These are phyloP conservation scores for Psilocybe mexicana DNA, from an alignment of 1,284 basidiomycete species.

Conservation along the genomic window DNA sequence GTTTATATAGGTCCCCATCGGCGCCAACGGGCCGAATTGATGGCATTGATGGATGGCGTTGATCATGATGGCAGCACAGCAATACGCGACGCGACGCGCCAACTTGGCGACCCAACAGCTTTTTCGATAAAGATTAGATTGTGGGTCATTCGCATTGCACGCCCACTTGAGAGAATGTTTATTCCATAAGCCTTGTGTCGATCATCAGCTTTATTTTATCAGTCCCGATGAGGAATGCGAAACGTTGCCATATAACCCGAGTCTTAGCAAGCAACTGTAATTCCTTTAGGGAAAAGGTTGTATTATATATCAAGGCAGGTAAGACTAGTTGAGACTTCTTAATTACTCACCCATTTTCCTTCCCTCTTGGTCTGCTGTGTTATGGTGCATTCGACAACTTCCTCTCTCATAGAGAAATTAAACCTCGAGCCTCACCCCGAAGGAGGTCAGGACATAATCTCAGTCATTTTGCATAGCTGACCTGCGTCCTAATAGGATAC, in stretches of 20 bases:
- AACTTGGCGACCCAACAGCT: background rate
- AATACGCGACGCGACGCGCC: background rate
- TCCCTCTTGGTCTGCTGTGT: background rate
- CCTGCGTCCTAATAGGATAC: background rate
- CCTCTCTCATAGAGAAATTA: conserved; percentile 9
- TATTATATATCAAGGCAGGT: too few relatives aligned
- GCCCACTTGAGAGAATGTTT: too few relatives aligned
- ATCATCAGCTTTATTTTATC: too few relatives aligned
- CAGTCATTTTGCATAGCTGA: background rate
- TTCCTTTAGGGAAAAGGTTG: too few relatives aligned
- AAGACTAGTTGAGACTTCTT: too few relatives aligned
- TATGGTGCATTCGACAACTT: background rate
- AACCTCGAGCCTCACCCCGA: conserved; percentile 10
- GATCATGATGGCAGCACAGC: background rate
- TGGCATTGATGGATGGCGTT: background rate
- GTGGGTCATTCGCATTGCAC: too few relatives aligned
- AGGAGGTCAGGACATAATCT: conserved; percentile 7
- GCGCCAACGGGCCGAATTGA: background rate
- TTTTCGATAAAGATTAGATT: too few relatives aligned
- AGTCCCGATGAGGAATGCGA: too few relatives aligned
- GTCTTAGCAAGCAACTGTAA: too few relatives aligned
- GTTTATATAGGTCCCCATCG: background rate
- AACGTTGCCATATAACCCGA: too few relatives aligned
- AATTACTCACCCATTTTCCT: too few relatives aligned
- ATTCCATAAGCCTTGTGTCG: too few relatives aligned